phyloP scores from a whole-genome alignment of 495 filamentous ascomycete species.

The Hypomontagnella submonticulosa region DNA sequence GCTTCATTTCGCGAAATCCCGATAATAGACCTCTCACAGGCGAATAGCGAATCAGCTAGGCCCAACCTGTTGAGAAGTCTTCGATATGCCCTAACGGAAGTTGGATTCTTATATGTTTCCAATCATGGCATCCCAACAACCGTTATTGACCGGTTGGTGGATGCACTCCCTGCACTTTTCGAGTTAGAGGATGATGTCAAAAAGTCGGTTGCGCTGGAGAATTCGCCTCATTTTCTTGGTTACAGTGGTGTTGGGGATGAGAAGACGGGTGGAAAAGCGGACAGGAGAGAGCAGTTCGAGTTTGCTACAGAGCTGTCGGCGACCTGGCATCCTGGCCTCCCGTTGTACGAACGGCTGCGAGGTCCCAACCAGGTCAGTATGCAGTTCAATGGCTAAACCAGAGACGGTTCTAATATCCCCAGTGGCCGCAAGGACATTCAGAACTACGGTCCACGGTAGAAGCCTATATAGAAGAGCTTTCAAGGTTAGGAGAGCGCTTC shows the following conservation, averaged over 20 bases:
- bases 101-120: slow-evolving; percentile 65
- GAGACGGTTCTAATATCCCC: slow-evolving; percentile 31
- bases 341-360: slow-evolving; percentile 60
- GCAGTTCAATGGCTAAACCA: background rate
- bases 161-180: slow-evolving; percentile 58
- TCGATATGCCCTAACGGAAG: slow-evolving; percentile 57
- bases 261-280: slow-evolving; percentile 59
- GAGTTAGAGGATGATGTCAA: slow-evolving; percentile 52
- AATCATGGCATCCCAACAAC: slow-evolving; percentile 58
- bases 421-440: slow-evolving; percentile 32
- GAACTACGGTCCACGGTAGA: slow-evolving; percentile 45
- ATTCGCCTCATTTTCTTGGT: slow-evolving; percentile 65
- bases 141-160: slow-evolving; percentile 52
- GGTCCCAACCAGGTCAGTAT: slow-evolving; percentile 62
- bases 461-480: slow-evolving; percentile 61
- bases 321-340: slow-evolving; percentile 48
- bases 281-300: slow-evolving; percentile 66
- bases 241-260: slow-evolving; percentile 64
- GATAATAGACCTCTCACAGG: slow-evolving; percentile 59
- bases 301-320: slow-evolving; percentile 63
- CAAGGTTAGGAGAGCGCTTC: slow-evolving; percentile 59
- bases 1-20: slow-evolving; percentile 56
- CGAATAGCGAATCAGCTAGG: slow-evolving; percentile 37
- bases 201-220: slow-evolving; percentile 54
- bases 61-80: slow-evolving; percentile 52